A percentile compares a stretch with the other conserved stretches of the same genome.
Evolutionary conservation across 345 rosid genomes (phyloP).

Genomic region (Populus alba): DNA sequence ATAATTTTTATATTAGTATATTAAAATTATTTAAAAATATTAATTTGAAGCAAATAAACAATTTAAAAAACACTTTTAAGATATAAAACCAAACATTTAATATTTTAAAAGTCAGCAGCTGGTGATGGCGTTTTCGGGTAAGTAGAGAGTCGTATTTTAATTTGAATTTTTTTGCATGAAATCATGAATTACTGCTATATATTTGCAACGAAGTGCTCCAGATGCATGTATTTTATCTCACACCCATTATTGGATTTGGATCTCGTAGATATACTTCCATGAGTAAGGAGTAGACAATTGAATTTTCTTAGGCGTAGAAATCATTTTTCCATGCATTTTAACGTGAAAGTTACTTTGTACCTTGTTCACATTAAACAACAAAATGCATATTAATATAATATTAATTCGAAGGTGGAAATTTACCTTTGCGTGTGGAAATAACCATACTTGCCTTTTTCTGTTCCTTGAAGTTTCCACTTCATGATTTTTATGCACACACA

Average conservation of each 20-base stretch:
- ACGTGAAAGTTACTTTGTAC: neutral
- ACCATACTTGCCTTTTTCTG: neutral
- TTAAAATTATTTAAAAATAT: too few relatives aligned
- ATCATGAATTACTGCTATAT: neutral
- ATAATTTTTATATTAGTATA: too few relatives aligned
- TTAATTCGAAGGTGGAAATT: neutral
- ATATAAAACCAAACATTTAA: too few relatives aligned
- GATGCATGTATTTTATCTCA: neutral
- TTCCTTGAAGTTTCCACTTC: neutral
- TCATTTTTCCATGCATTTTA: neutral
- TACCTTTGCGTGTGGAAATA: neutral
- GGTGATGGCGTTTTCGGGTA: neutral
- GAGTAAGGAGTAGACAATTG: neutral
- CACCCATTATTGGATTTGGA: neutral
- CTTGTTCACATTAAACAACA: neutral
- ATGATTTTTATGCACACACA: neutral
- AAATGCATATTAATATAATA: neutral
- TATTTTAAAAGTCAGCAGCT: neutral
- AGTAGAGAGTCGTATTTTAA: neutral
- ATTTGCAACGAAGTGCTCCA: neutral
- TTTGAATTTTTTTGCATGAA: neutral
- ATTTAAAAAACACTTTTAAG: too few relatives aligned
- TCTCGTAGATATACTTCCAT: neutral
- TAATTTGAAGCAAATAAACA: too few relatives aligned
- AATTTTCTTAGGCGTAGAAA: too few relatives aligned